Base-by-base conservation (phyloP, 2,329 filamentous ascomycete species). In the Taxawa tesnikishii region DNA sequence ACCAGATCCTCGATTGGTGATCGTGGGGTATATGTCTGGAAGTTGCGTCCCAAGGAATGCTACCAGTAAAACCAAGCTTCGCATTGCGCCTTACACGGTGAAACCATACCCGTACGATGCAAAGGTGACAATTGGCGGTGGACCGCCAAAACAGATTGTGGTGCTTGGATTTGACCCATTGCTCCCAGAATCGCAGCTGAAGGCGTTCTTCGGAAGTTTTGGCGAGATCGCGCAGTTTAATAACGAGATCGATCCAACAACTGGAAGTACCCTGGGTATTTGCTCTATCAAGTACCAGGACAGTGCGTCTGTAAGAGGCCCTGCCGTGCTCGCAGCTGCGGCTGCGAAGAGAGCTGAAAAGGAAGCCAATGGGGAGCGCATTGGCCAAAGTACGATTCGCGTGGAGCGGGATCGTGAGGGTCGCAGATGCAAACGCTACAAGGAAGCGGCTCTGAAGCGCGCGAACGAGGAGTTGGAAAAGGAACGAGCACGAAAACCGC, bases 141-240 rank as follows among this genome's bases (percentile, higher is more conserved):
- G 84, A 0, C 88, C 88, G 10, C 83, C 90, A 2, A 84, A 81
- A 3, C 84, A 94, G 53, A 75, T 98, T 29, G 79, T 96, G 4
- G 84, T 94, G 13, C 87, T 78, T n/a, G 84, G 85, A n/a, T 94
- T 94, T 53, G 90, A 96, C 55, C 87, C 88, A 5, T 64, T 96
- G 42, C 79, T 82, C 25, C 73, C 83, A 9, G 83, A 93, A 46
- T 71, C 75, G 34, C 82, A 83, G 46, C 70, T 94, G 31, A 73
- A 72, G 12, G 73, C 79, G 28, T 71, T 83, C 33, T 92, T 93
- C 52, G 73, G 78, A 12, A 74, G 72, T 3, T 93, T 81, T 58
- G 85, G 85, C 32, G 83, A 94, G 37, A 87, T 98, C 41, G 79
- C 80, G 27, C 81, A 87, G 49, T 80, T 92, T 46, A 85, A 83